phyloP scores from a whole-genome alignment of 1,284 basidiomycete genomes.

The Prillingera fragicola region DNA sequence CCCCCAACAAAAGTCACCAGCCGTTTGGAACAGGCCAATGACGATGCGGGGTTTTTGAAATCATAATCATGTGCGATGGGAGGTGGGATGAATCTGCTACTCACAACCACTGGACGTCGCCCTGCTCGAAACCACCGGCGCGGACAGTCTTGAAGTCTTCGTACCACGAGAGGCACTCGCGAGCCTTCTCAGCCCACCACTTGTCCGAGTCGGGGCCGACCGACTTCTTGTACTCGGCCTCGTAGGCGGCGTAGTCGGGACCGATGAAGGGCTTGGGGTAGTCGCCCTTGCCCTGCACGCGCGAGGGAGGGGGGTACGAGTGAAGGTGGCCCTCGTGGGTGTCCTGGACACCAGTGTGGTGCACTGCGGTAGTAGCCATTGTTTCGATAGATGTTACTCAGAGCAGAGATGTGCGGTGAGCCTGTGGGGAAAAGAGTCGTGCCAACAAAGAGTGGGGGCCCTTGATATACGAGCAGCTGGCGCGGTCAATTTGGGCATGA shows the following conservation, averaged over 20 bases:
- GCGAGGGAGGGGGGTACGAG: conserved; percentile 39
- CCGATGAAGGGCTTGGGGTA: conserved; percentile 59
- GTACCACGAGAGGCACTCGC: conserved; percentile 80
- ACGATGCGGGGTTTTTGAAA: too few species aligned
- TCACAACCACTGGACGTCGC: conserved; percentile 88
- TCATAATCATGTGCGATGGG: neutral
- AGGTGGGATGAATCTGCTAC: conserved; percentile 12
- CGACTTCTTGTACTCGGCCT: conserved; percentile 61
- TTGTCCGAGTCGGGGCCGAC: conserved; percentile 67
- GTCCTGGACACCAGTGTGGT: conserved; percentile 35
- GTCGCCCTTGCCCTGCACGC: conserved; percentile 35
- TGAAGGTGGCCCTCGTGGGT: conserved; percentile 32
- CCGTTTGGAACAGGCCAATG: too few species aligned
- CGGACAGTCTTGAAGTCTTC: conserved; percentile 83
- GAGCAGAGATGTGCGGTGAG: too few species aligned
- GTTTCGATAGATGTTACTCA: too few species aligned
- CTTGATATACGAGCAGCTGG: too few species aligned
- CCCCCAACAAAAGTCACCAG: too few species aligned
- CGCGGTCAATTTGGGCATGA: too few species aligned
- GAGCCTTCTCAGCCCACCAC: conserved; percentile 86
- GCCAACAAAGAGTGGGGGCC: too few species aligned
- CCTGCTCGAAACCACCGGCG: conserved; percentile 75
- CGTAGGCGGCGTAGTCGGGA: conserved; percentile 68
- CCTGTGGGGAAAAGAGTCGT: too few species aligned
- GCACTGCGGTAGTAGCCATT: too few species aligned